Percentiles rank a stretch among this genome's conserved stretches.
phyloP scores from a whole-genome alignment of 148 eudicot species.

The Nepenthes mirabilis region DNA sequence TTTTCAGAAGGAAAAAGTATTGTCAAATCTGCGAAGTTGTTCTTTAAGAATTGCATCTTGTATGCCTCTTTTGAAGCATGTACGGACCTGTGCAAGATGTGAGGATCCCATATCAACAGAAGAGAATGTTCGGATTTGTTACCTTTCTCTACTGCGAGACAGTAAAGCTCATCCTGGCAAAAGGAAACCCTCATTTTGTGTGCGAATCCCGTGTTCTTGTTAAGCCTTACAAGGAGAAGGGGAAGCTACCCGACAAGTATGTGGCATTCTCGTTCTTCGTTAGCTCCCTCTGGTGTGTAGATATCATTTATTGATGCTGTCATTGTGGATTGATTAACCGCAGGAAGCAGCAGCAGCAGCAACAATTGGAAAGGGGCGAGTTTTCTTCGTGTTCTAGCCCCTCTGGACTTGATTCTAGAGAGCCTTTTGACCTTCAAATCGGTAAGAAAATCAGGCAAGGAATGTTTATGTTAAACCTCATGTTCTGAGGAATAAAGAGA shows the following conservation, averaged over 20 bases:
- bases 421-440: constrained; percentile 48
- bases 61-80: constrained; percentile 25
- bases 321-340: background rate
- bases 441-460: constrained; percentile 20
- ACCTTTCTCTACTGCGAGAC: constrained; percentile 71
- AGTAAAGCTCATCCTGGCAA: constrained; percentile 65
- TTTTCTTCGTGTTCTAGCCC: constrained; percentile 57
- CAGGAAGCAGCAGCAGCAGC: constrained; percentile 32
- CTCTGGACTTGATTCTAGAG: constrained; percentile 50
- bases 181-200: constrained; percentile 88
- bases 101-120: constrained; percentile 90
- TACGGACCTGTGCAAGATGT: constrained; percentile 94
- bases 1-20: background rate
- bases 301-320: background rate
- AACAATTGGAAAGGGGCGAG: constrained; percentile 57
- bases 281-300: too few relatives aligned
- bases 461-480: background rate
- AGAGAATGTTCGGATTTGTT: constrained; percentile 90
- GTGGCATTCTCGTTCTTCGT: background rate
- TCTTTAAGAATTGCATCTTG: background rate
- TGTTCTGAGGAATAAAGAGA: background rate
- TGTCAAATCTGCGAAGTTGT: background rate
- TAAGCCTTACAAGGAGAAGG: constrained; percentile 92
- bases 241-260: constrained; percentile 54
- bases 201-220: constrained; percentile 95